Conservation (phyloP, 73 alveolate species). For the Urostyla sp. region DNA sequence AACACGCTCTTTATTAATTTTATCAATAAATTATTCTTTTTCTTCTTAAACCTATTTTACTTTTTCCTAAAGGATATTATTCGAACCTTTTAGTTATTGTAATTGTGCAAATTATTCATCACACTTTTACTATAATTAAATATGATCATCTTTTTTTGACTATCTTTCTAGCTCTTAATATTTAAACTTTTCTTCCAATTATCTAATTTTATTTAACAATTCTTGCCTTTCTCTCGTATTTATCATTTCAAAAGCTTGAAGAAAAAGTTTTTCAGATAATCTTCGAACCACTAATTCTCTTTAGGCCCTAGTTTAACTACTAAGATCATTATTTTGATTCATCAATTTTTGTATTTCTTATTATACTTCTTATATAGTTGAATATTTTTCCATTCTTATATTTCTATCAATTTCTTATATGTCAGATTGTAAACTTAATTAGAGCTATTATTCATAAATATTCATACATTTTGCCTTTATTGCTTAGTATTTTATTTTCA, state of each 20-base stretch:
- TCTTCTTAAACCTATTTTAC: too few species aligned
- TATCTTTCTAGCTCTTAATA: conserved; percentile 77
- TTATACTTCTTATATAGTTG: not conserved
- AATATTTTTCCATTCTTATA: conserved; percentile 4
- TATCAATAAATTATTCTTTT: too few species aligned
- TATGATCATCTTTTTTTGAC: not conserved
- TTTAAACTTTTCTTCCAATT: conserved; percentile 75
- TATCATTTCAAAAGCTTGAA: conserved; percentile 74
- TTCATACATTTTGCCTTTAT: conserved; percentile 15
- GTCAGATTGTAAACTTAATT: not conserved
- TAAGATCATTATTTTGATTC: not conserved
- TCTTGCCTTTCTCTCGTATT: conserved; percentile 67
- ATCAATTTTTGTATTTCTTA: conserved; percentile 16
- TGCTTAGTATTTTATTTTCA: conserved; percentile 15
- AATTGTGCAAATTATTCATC: too few species aligned
- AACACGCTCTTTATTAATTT: too few species aligned
- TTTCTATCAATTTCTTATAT: conserved; percentile 22
- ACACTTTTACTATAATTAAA: too few species aligned
- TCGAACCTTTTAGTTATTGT: too few species aligned
- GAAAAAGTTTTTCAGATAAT: conserved; percentile 67
- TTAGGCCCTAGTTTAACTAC: conserved; percentile 10
- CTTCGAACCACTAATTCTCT: conserved; percentile 45
- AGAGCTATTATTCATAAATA: conserved; percentile 20
- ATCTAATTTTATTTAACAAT: conserved; percentile 63
- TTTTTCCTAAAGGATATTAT: too few species aligned